A percentile compares a stretch with the other conserved stretches of the same genome.
These are phyloP conservation scores for Poa annua DNA, from an alignment of 176 grass and related monocot genomes.

Conservation along the genomic window DNA sequence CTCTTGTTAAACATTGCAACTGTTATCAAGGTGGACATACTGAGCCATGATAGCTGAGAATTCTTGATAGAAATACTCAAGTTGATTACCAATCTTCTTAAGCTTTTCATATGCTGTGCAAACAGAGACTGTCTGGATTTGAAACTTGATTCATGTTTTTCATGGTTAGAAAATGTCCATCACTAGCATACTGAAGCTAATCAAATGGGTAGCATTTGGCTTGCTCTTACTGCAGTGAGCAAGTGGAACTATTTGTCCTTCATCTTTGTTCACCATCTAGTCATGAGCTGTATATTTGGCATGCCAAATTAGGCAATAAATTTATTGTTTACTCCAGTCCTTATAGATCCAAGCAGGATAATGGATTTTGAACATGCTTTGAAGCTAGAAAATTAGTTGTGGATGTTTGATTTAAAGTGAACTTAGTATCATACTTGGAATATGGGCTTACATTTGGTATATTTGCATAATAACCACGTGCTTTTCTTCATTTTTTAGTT, in stretches of 20 bases:
- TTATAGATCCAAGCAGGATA: neutral
- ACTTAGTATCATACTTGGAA: neutral
- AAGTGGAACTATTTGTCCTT: neutral
- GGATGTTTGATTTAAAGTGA: neutral
- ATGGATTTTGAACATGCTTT: constrained; percentile 33
- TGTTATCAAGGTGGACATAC: neutral
- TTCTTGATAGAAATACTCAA: neutral
- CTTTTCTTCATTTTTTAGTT: constrained; percentile 15
- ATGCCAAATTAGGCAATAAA: neutral
- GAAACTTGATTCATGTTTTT: neutral
- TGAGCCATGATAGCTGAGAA: neutral
- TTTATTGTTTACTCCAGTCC: neutral
- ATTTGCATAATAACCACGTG: neutral
- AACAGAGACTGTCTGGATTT: neutral
- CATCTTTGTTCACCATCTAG: neutral
- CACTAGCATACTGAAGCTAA: constrained; percentile 15
- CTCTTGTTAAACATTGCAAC: neutral
- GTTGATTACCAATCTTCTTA: neutral
- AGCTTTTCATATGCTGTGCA: constrained; percentile 20
- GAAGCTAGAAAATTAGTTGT: neutral
- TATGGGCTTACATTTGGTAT: neutral
- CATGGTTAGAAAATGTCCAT: neutral
- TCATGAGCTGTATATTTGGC: neutral
- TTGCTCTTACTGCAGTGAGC: neutral
- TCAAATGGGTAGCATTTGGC: constrained; percentile 10